phyloP scores from a whole-genome alignment of 805 yeast species.

The Lachancea sp. region DNA sequence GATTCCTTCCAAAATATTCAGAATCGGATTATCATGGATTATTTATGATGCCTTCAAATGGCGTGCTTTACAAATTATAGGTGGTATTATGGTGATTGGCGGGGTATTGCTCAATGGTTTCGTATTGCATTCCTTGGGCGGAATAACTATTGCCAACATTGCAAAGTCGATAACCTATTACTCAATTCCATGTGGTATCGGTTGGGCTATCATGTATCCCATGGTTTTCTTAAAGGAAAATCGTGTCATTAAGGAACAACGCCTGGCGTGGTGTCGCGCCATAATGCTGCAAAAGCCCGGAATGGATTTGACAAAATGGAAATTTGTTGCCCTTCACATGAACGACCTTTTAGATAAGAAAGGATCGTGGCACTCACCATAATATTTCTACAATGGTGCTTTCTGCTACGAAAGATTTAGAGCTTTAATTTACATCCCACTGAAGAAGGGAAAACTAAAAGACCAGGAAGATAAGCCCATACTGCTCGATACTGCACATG shows the following conservation, averaged over 20 bases:
- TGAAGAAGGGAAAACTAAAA: background rate
- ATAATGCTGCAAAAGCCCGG: slow-evolving; percentile 9
- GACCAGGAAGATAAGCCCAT: background rate
- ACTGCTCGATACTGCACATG: background rate
- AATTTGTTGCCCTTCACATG: slow-evolving; percentile 8
- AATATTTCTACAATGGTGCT: slow-evolving; percentile 11
- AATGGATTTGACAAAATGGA: slow-evolving; percentile 7
- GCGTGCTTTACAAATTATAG: background rate
- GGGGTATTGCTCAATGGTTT: background rate
- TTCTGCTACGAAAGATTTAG: slow-evolving; percentile 1
- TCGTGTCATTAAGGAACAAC: slow-evolving; percentile 16
- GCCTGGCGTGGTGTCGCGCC: background rate
- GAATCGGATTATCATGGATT: background rate
- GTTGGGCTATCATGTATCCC: background rate
- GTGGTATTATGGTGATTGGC: background rate
- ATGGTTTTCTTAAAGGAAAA: background rate
- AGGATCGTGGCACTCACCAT: slow-evolving; percentile 6
- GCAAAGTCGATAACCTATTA: background rate
- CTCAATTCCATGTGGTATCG: background rate
- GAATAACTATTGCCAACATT: background rate
- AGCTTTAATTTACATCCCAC: background rate
- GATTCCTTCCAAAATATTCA: background rate
- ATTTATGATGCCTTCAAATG: background rate
- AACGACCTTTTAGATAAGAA: slow-evolving; percentile 6
- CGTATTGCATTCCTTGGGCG: too few species aligned